Conservation (phyloP, 2,329 filamentous ascomycete species). For the Microascus cirrosus region DNA sequence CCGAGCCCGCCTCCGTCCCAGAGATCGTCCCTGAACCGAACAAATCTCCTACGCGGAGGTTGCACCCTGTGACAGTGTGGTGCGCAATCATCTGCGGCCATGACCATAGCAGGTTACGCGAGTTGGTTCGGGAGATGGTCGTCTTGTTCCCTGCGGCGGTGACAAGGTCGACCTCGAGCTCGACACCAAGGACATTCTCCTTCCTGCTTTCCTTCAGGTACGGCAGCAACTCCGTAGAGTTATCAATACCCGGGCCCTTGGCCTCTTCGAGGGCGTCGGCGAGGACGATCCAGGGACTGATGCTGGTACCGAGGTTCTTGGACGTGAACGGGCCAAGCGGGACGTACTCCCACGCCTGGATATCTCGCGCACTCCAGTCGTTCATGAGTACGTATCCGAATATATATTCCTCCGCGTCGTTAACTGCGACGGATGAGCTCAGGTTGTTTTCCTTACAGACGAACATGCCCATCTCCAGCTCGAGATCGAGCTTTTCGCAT, state of each 20-base stretch:
- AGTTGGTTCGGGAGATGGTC: conserved; percentile 5
- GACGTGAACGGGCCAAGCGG: conserved; percentile 46
- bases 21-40: conserved; percentile 41
- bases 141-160: not conserved
- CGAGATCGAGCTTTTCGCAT: conserved; percentile 44
- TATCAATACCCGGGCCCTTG: conserved; percentile 1
- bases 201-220: conserved; percentile 2
- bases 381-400: conserved; percentile 56
- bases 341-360: conserved; percentile 44
- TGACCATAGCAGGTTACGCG: conserved; percentile 49
- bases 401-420: conserved; percentile 46
- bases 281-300: conserved; percentile 47
- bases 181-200: conserved; percentile 5
- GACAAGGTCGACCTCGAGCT: not conserved
- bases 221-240: conserved; percentile 1
- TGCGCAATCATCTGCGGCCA: conserved; percentile 72
- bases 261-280: conserved; percentile 33
- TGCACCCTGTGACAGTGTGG: conserved; percentile 61
- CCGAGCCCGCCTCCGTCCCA: conserved; percentile 23
- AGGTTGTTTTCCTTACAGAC: conserved; percentile 45
- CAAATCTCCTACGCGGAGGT: conserved; percentile 57
- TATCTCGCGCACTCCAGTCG: conserved; percentile 48
- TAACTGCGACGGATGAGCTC: not conserved
- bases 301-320: conserved; percentile 43
- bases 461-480: conserved; percentile 61